Evolutionary conservation across 768 basidiomycete species (phyloP).

Genomic region (Hebeloma cylindrosporum): DNA sequence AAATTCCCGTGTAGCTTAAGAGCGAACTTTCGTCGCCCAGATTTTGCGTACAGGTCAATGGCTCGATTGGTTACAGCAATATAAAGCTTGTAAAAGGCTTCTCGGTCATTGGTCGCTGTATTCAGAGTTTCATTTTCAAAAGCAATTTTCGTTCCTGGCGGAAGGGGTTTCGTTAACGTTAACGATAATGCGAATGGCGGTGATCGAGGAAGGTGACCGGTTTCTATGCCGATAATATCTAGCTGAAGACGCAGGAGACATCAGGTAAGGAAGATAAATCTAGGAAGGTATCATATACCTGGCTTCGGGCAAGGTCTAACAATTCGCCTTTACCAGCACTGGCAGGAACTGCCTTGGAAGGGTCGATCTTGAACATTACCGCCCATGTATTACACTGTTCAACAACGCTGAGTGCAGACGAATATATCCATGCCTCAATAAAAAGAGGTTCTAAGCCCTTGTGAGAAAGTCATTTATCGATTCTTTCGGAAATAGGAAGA

Average conservation of each 20-base stretch:
- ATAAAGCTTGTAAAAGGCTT: conserved; percentile 79
- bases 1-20: conserved; percentile 82
- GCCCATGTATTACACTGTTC: conserved; percentile 80
- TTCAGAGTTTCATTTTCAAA: conserved; percentile 67
- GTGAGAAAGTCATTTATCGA: conserved; percentile 12
- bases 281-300: conserved; percentile 47
- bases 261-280: neutral
- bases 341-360: conserved; percentile 47
- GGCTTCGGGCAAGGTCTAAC: conserved; percentile 81
- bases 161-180: conserved; percentile 24
- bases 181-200: conserved; percentile 70
- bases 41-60: conserved; percentile 80
- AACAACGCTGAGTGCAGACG: conserved; percentile 80
- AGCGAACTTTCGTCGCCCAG: conserved; percentile 84
- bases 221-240: conserved; percentile 76
- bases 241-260: conserved; percentile 49
- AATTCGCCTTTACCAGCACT: conserved; percentile 87
- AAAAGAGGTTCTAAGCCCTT: conserved; percentile 63
- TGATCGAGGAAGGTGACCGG: conserved; percentile 65
- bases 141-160: conserved; percentile 20
- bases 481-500: conserved; percentile 1
- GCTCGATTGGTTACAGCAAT: conserved; percentile 72
- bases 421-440: conserved; percentile 92
- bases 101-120: conserved; percentile 51
- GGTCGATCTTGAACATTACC: conserved; percentile 45